These are phyloP conservation scores for Durio zibethinus DNA, from an alignment of 345 rosid species.

Conservation along the genomic window DNA sequence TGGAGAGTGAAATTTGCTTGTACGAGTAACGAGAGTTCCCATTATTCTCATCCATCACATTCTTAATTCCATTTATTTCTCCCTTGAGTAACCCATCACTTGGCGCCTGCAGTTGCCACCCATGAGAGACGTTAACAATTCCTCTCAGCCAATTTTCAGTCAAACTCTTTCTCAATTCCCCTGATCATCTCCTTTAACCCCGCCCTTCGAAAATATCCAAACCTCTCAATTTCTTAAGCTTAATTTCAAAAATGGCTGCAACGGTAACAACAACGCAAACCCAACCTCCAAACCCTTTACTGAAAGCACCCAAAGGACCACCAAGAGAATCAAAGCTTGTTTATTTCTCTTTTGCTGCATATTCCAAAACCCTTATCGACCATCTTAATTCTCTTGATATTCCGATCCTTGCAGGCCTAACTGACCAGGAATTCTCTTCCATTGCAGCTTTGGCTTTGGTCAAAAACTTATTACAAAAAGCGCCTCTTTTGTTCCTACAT, in stretches of 20 bases:
- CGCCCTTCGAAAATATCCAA: not conserved
- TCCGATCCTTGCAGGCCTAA: conserved; percentile 56
- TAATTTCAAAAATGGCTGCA: conserved; percentile 18
- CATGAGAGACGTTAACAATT: not conserved
- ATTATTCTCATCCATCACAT: not conserved
- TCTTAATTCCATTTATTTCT: not conserved
- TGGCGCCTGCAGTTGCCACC: not conserved
- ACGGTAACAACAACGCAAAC: conserved; percentile 1
- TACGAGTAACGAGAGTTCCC: no score
- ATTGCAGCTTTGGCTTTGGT: conserved; percentile 42
- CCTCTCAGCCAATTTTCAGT: not conserved
- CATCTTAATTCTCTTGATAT: conserved; percentile 49
- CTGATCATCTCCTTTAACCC: not conserved
- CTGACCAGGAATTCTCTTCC: conserved; percentile 53
- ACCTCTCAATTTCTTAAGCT: not conserved
- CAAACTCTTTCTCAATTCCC: not conserved
- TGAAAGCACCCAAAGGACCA: conserved; percentile 11
- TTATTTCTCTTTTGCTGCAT: conserved; percentile 69
- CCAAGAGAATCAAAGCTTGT: conserved; percentile 35
- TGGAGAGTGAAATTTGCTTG: no score
- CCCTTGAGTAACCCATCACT: not conserved
- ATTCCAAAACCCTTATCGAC: conserved; percentile 49
- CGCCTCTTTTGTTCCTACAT: conserved; percentile 69
- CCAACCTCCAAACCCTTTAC: not conserved
- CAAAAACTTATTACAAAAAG: conserved; percentile 21